phyloP scores from a whole-genome alignment of 257 asterid genomes.

The Jasminum sambac region DNA sequence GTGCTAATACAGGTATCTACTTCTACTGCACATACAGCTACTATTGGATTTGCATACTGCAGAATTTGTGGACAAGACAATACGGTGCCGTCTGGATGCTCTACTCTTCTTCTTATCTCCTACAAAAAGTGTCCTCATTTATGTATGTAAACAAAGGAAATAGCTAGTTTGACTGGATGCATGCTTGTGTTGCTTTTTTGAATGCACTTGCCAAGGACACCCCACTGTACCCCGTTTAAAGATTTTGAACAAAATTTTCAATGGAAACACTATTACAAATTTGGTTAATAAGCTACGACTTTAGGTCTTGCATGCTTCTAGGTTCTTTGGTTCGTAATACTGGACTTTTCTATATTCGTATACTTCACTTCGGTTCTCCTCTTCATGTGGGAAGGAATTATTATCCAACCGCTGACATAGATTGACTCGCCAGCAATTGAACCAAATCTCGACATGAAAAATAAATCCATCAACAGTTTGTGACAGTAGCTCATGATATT shows the following conservation, averaged over 20 bases:
- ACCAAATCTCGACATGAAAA: no score
- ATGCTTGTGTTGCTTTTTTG: constrained; percentile 42
- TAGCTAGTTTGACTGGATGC: constrained; percentile 49
- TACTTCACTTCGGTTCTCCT: no score
- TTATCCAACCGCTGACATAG: no score
- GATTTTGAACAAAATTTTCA: constrained; percentile 33
- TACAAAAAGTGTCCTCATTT: constrained; percentile 19
- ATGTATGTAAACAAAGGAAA: constrained; percentile 25
- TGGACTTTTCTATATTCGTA: no score
- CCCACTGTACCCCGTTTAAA: constrained; percentile 33
- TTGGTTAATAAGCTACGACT: constrained; percentile 40
- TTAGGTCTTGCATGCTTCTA: no score
- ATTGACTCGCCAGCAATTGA: no score
- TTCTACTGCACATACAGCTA: constrained; percentile 15
- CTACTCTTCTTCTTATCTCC: constrained; percentile 21
- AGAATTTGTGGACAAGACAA: constrained; percentile 43
- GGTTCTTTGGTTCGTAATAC: not conserved
- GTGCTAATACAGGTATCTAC: constrained; percentile 35
- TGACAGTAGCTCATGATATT: no score
- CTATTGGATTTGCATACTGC: constrained; percentile 21
- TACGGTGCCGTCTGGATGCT: constrained; percentile 53
- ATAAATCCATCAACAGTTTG: no score
- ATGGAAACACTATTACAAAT: constrained; percentile 33
- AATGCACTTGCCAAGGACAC: constrained; percentile 19
- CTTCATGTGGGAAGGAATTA: no score